Conservation (phyloP, 345 rosid species). For the Combretum micranthum region DNA sequence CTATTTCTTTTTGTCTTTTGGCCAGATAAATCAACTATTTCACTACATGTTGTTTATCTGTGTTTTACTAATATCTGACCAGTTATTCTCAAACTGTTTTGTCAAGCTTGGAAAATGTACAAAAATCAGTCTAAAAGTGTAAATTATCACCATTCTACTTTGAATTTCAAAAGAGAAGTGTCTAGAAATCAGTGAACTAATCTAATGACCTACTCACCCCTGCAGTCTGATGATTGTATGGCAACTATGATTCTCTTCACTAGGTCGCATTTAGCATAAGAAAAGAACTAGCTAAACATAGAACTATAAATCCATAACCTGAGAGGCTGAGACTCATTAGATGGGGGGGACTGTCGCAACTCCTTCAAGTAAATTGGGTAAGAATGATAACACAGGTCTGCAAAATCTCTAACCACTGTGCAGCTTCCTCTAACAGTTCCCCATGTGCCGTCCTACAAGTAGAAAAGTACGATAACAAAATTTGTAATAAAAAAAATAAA, state of each 20-base stretch:
- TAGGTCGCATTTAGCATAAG: background rate
- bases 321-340: slow-evolving; percentile 49
- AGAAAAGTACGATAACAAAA: background rate
- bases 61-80: no score
- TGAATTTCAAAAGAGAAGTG: background rate
- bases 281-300: background rate
- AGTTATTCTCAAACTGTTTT: no score
- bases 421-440: slow-evolving; percentile 73
- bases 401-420: slow-evolving; percentile 64
- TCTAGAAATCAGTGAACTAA: background rate
- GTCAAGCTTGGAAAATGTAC: no score
- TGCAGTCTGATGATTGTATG: no score
- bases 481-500: background rate
- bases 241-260: no score
- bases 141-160: no score
- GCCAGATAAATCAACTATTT: no score
- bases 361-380: slow-evolving; percentile 60
- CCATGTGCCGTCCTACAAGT: slow-evolving; percentile 77
- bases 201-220: background rate
- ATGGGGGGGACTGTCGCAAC: slow-evolving; percentile 40
- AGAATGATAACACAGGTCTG: slow-evolving; percentile 68
- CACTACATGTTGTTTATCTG: no score
- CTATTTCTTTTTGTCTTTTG: no score
- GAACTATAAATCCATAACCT: slow-evolving; percentile 23
- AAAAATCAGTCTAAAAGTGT: no score